These are phyloP conservation scores for Blastomyces gilchristii DNA, from an alignment of 2,329 filamentous ascomycete species.

Conservation along the genomic window DNA sequence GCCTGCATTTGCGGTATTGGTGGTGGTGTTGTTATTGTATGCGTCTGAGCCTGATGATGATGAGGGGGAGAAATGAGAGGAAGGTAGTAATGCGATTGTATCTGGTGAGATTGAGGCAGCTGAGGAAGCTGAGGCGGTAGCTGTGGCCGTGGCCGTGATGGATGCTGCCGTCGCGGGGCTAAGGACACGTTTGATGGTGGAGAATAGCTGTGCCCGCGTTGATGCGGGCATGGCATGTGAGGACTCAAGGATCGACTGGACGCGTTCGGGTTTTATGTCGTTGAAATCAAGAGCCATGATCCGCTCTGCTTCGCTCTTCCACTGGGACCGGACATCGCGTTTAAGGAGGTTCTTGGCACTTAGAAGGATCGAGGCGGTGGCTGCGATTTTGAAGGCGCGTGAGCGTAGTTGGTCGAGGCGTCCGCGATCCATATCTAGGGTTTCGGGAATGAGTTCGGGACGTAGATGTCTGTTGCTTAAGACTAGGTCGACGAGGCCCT, in stretches of 20 bases:
- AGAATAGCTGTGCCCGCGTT: slow-evolving; percentile 36
- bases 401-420: slow-evolving; percentile 46
- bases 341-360: slow-evolving; percentile 57
- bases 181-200: slow-evolving; percentile 44
- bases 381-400: slow-evolving; percentile 47
- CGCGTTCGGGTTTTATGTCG: slow-evolving; percentile 32
- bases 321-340: slow-evolving; percentile 53
- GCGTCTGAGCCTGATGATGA: slow-evolving; percentile 37
- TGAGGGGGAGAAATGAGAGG: slow-evolving; percentile 43
- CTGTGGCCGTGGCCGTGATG: slow-evolving; percentile 21
- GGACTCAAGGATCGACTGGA: slow-evolving; percentile 39
- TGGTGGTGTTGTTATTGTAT: no score
- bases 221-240: slow-evolving; percentile 40
- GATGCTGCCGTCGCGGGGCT: slow-evolving; percentile 41
- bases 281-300: slow-evolving; percentile 44
- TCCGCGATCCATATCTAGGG: slow-evolving; percentile 46
- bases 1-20: slow-evolving; percentile 17
- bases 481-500: slow-evolving; percentile 50
- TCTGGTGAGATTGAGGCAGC: slow-evolving; percentile 14
- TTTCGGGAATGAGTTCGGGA: slow-evolving; percentile 49
- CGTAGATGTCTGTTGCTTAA: slow-evolving; percentile 44
- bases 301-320: slow-evolving; percentile 51
- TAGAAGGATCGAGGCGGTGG: slow-evolving; percentile 52
- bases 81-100: slow-evolving; percentile 21
- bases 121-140: slow-evolving; percentile 14